Evolutionary conservation across 257 asterid species (phyloP).

Genomic region (Apocynum venetum): DNA sequence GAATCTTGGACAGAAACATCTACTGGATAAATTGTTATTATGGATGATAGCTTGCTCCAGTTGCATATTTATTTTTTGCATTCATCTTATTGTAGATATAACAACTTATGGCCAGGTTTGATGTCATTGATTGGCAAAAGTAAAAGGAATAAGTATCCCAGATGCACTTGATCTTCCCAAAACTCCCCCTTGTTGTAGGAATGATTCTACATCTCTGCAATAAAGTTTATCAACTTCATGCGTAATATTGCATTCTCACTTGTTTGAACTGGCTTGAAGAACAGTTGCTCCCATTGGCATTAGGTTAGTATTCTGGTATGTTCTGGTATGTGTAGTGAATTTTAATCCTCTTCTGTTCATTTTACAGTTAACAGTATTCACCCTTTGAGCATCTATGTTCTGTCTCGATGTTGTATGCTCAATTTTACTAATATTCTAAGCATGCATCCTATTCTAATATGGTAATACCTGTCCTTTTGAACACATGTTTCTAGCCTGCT

Average conservation of each 20-base stretch:
- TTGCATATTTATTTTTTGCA: neutral
- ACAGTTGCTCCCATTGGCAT: neutral
- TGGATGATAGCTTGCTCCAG: neutral
- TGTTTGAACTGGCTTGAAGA: neutral
- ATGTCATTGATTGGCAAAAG: neutral
- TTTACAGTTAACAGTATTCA: too few relatives aligned
- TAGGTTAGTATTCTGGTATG: neutral
- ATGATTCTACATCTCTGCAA: too few relatives aligned
- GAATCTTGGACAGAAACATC: neutral
- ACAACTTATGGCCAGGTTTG: neutral
- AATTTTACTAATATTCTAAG: too few relatives aligned
- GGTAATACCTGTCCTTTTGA: too few relatives aligned
- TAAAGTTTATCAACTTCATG: neutral
- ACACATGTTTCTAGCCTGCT: neutral
- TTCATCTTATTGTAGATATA: neutral
- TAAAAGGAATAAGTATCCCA: neutral
- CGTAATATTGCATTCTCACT: too few relatives aligned
- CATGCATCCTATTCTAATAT: too few relatives aligned
- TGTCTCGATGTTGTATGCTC: neutral
- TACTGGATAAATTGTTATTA: too few relatives aligned
- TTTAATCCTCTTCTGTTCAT: neutral
- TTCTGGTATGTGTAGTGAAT: too few relatives aligned
- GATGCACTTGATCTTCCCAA: neutral
- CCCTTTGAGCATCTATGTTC: neutral
- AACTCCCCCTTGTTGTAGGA: neutral